These are phyloP conservation scores for Neohortaea acidophila DNA, from an alignment of 495 filamentous ascomycete species.

Conservation along the genomic window DNA sequence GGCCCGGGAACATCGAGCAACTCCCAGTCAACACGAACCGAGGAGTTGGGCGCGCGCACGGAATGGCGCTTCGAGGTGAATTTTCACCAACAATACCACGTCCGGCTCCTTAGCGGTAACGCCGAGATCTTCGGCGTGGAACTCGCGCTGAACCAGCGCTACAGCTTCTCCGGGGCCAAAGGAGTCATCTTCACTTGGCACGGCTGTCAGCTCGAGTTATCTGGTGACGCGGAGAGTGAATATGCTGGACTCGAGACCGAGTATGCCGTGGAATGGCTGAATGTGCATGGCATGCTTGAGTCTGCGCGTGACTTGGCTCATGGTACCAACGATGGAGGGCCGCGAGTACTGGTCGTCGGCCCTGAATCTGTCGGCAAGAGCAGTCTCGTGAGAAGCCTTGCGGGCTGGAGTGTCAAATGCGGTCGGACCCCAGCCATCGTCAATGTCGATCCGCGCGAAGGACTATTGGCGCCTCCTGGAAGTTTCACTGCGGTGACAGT, in stretches of 20 bases:
- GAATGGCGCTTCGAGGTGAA: conserved; percentile 93
- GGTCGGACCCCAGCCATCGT: conserved; percentile 70
- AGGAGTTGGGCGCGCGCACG: conserved; percentile 28
- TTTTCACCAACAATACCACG: conserved; percentile 30
- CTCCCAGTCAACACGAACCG: conserved; percentile 9
- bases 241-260: conserved; percentile 77
- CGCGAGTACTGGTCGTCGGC: conserved; percentile 72
- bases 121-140: conserved; percentile 96
- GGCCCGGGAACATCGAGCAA: conserved; percentile 1
- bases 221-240: conserved; percentile 47
- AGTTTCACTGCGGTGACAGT: conserved; percentile 73
- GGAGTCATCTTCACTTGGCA: conserved; percentile 82
- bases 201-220: conserved; percentile 70
- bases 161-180: conserved; percentile 72
- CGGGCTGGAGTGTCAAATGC: conserved; percentile 61
- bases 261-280: conserved; percentile 57
- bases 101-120: conserved; percentile 57
- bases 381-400: conserved; percentile 63
- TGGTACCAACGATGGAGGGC: conserved; percentile 32
- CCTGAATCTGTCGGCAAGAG: conserved; percentile 74
- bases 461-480: conserved; percentile 71
- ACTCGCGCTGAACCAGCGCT: conserved; percentile 62
- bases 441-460: conserved; percentile 74
- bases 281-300: conserved; percentile 76
- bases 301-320: conserved; percentile 31